Evolutionary conservation across 371 early-diverging fungal genomes (phyloP), one percentile per base, ranked within the genome.

Genomic region (Mortierella sp.): DNA sequence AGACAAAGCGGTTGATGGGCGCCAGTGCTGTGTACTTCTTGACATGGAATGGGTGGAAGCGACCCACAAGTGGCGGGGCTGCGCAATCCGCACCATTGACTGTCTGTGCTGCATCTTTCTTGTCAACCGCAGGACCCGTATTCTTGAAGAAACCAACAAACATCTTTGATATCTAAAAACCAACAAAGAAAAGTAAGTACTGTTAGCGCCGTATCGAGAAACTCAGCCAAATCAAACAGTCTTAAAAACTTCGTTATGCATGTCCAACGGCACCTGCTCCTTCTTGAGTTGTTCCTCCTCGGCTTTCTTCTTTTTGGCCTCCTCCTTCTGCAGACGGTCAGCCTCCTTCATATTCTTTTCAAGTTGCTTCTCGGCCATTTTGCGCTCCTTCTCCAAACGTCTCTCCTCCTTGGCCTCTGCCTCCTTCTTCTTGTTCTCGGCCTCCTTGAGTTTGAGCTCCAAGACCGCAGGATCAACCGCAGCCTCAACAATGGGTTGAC

Each of bases 41-140:
- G 55, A 93, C 88, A 82, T 93, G 91, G 79, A 95, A 95, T 21
- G 94, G 93, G 2, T 92, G 92, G 79, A 96, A 96, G 6, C 90
- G 80, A 2, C 89, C 84, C 69, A 67, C 53, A 37, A 69, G 55
- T 34, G 69, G 59, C 21, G 71, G 24, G 57, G 67, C 16, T 37
- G 61, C 43, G 72, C 80, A 4, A 76, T 87, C 78, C 64, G 74
- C 87, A 19, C 82, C 79, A 24, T 54, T 59, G 50, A 75, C 44
- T 34, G 69, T 9, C n/a, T 77, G 79, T 26, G 76, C 44, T 4
- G 43, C 44, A 61, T 82, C 80, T 76, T 82, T 85, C 69, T 86
- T 82, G 43, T 37, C 69, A 1, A 73, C 50, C 10, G 75, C 44
- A 14, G 79, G 21, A 8, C 76, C 19, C 28, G 74, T 74, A 1